Evolutionary conservation across 2,329 filamentous ascomycete species (phyloP).

Genomic region (Monilinia fructigena): DNA sequence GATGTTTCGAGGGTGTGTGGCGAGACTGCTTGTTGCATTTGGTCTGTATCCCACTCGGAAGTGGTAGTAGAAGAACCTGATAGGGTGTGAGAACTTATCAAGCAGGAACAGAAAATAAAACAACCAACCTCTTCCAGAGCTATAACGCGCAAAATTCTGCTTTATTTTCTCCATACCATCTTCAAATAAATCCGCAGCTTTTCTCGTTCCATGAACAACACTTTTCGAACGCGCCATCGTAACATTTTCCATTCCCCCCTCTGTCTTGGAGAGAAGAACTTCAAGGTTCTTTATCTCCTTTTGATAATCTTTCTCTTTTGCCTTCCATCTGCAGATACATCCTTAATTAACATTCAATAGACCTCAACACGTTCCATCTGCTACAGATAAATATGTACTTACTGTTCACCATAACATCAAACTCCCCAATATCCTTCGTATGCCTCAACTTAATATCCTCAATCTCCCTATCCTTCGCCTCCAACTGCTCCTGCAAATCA

Average conservation of each 20-base stretch:
- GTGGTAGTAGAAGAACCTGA: slow-evolving; percentile 6
- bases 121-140: slow-evolving; percentile 20
- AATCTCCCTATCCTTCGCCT: slow-evolving; percentile 30
- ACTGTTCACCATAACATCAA: slow-evolving; percentile 32
- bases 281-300: slow-evolving; percentile 38
- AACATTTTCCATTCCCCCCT: slow-evolving; percentile 38
- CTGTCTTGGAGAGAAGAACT: slow-evolving; percentile 36
- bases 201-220: slow-evolving; percentile 34
- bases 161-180: slow-evolving; percentile 33
- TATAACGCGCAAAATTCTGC: slow-evolving; percentile 26
- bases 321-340: slow-evolving; percentile 29
- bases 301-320: slow-evolving; percentile 37
- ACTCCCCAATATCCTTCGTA: slow-evolving; percentile 35
- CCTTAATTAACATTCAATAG: neutral
- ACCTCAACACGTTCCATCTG: neutral
- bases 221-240: slow-evolving; percentile 37
- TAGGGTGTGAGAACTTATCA: neutral
- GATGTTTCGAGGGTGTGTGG: neutral
- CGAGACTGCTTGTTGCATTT: neutral
- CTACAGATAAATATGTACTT: neutral
- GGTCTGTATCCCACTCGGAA: slow-evolving; percentile 2
- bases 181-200: slow-evolving; percentile 29
- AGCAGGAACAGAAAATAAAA: neutral
- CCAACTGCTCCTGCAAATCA: slow-evolving; percentile 30
- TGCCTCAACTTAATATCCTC: slow-evolving; percentile 33